A percentile compares a stretch with the other conserved stretches of the same genome.
Conservation (phyloP, 2,329 filamentous ascomycete genomes). For the Thelonectria rubi region DNA sequence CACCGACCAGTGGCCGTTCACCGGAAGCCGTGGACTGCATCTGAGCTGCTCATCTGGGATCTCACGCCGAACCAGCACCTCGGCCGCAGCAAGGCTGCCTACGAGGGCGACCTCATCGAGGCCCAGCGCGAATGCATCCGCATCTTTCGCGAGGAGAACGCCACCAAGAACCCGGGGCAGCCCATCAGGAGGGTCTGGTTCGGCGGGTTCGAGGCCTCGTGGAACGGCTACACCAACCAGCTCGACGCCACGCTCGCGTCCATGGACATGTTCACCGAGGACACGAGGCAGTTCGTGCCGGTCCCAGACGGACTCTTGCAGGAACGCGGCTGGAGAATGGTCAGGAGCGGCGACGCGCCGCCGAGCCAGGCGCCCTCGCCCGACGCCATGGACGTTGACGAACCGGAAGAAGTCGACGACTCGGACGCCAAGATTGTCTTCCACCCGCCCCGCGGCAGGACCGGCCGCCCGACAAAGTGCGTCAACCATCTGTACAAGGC, state of each 20-base stretch:
- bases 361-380: neutral
- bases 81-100: slow-evolving; percentile 25
- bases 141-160: slow-evolving; percentile 44
- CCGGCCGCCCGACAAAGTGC: slow-evolving; percentile 45
- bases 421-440: slow-evolving; percentile 52
- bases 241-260: slow-evolving; percentile 56
- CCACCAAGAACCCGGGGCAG: slow-evolving; percentile 43
- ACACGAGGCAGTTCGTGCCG: slow-evolving; percentile 45
- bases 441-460: slow-evolving; percentile 53
- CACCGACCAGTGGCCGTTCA: slow-evolving; percentile 55
- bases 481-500: slow-evolving; percentile 56
- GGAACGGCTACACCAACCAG: slow-evolving; percentile 40
- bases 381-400: slow-evolving; percentile 36
- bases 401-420: slow-evolving; percentile 30
- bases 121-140: slow-evolving; percentile 58
- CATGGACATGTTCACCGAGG: slow-evolving; percentile 45
- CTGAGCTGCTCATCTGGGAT: slow-evolving; percentile 67
- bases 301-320: no score
- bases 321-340: slow-evolving; percentile 50
- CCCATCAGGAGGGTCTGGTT: slow-evolving; percentile 57
- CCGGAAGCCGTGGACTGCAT: slow-evolving; percentile 40
- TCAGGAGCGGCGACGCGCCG: slow-evolving; percentile 36
- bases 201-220: slow-evolving; percentile 46
- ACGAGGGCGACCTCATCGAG: slow-evolving; percentile 51
- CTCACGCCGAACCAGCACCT: slow-evolving; percentile 43